Evolutionary conservation across 2,329 filamentous ascomycete species (phyloP).

Genomic region (Cadophora luteo-olivacea): DNA sequence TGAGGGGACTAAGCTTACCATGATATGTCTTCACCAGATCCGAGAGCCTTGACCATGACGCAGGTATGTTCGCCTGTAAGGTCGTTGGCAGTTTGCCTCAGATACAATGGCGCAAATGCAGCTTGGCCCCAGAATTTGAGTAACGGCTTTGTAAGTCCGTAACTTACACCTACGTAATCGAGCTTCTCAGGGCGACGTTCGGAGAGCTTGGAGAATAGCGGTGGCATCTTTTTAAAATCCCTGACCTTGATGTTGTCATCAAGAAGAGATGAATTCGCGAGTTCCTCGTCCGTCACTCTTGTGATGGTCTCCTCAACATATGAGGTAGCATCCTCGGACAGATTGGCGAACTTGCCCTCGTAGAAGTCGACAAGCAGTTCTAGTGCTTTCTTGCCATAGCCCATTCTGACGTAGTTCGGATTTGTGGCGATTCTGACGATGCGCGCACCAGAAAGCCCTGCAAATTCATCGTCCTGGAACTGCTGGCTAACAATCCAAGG

Average conservation of each 20-base stretch:
- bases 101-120: conserved; percentile 86
- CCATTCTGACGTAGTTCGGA: conserved; percentile 90
- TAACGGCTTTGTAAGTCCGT: conserved; percentile 83
- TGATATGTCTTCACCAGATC: conserved; percentile 69
- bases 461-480: conserved; percentile 97
- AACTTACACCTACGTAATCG: conserved; percentile 95
- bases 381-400: conserved; percentile 89
- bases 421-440: conserved; percentile 96
- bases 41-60: conserved; percentile 90
- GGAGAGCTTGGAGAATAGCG: conserved; percentile 86
- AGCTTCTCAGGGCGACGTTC: conserved; percentile 81
- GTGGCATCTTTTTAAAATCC: conserved; percentile 90
- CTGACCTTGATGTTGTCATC: conserved; percentile 89
- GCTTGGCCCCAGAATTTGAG: conserved; percentile 98
- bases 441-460: conserved; percentile 87
- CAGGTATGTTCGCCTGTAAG: conserved; percentile 97
- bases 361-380: conserved; percentile 91
- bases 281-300: conserved; percentile 81
- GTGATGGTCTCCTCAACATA: conserved; percentile 67
- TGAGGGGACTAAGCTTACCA: conserved; percentile 53
- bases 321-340: conserved; percentile 73
- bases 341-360: conserved; percentile 85
- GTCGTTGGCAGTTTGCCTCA: conserved; percentile 94
- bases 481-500: conserved; percentile 98
- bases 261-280: conserved; percentile 76